Evolutionary conservation across 2,329 filamentous ascomycete genomes (phyloP), one percentile per base, ranked within the genome.

Genomic region (Diaporthe velutina): DNA sequence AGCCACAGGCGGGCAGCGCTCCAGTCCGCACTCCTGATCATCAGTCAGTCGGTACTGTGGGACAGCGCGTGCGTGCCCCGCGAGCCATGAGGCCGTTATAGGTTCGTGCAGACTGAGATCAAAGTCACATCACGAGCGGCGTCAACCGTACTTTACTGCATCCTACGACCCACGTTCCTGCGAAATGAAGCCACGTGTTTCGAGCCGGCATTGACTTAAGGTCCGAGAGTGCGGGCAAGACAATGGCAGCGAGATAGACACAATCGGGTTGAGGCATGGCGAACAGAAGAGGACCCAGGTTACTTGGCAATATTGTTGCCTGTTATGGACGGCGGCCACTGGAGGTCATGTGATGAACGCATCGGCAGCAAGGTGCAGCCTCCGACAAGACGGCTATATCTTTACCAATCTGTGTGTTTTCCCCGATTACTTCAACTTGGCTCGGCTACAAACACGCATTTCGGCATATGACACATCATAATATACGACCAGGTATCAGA

Each of bases 381-480:
- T 33, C 8, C 48, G 33, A 68, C 64, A 54, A 38, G 25, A 68
- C 64, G 64, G 64, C 64, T 4, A 8, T 54, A 19, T 19, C 22
- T 54, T 12, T 55, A 25, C 48, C 35, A 72, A 55, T 64, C 25
- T 28, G 57, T 54, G 45, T 40, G 42, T 55, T 54, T 54, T 40
- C 25, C 25, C 50, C 57, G 17, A 55, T 40, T 8, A 48, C 8
- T 58, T 50, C 22, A 45, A 40, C 40, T 72, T 72, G 66, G 64
- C 50, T 71, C 38, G 72, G 67, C 50, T 58, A 73, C 58, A 68
- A 58, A 74, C 72, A 55, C 74, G 61, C 61, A 76, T 70, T 45
- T 42, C 61, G 57, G 67, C 35, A 76, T 74, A 70, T 76, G 74
- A 76, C 72, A 76, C 60, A 57, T 76, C 74, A 76, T 28, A 60